Conservation (phyloP, 768 basidiomycete species). For the Mycena leptocephala region DNA sequence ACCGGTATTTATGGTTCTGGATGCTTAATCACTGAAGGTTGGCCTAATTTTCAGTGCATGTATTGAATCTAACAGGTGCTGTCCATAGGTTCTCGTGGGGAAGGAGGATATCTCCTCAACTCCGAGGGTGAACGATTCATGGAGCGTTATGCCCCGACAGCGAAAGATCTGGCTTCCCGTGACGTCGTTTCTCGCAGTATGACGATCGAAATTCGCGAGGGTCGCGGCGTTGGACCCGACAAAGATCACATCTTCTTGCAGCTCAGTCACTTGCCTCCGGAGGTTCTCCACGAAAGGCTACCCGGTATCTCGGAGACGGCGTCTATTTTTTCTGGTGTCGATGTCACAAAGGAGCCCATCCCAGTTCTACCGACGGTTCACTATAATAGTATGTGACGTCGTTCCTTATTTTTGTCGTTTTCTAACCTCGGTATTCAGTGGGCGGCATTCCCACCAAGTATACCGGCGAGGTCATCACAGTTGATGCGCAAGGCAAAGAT, state of each 20-base stretch:
- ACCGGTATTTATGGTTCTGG: slow-evolving; percentile 99
- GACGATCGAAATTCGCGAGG: slow-evolving; percentile 99
- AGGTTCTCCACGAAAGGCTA: slow-evolving; percentile 95
- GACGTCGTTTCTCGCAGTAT: slow-evolving; percentile 99
- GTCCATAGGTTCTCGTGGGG: slow-evolving; percentile 93
- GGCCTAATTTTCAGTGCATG: slow-evolving; percentile 21
- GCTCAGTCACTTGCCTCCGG: slow-evolving; percentile 96
- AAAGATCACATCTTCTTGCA: slow-evolving; percentile 98
- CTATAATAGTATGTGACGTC: slow-evolving; percentile 88
- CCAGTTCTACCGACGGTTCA: slow-evolving; percentile 98
- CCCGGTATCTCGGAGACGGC: slow-evolving; percentile 99
- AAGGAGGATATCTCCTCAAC: slow-evolving; percentile 98
- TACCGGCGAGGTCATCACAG: slow-evolving; percentile 96
- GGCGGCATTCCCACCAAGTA: slow-evolving; percentile 99
- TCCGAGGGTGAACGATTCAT: slow-evolving; percentile 99
- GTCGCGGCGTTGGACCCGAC: slow-evolving; percentile 98
- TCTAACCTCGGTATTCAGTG: slow-evolving; percentile 68
- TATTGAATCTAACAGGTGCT: not conserved
- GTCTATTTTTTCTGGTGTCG: slow-evolving; percentile 98
- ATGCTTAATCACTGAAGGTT: slow-evolving; percentile 98
- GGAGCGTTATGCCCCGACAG: slow-evolving; percentile 99
- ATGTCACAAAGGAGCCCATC: slow-evolving; percentile 99
- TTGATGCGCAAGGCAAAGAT: slow-evolving; percentile 92
- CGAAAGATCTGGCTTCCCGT: slow-evolving; percentile 99
- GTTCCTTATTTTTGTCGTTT: slow-evolving; percentile 26